These are phyloP conservation scores for Xylaria flabelliformis DNA, from an alignment of 495 filamentous ascomycete species.

Conservation along the genomic window DNA sequence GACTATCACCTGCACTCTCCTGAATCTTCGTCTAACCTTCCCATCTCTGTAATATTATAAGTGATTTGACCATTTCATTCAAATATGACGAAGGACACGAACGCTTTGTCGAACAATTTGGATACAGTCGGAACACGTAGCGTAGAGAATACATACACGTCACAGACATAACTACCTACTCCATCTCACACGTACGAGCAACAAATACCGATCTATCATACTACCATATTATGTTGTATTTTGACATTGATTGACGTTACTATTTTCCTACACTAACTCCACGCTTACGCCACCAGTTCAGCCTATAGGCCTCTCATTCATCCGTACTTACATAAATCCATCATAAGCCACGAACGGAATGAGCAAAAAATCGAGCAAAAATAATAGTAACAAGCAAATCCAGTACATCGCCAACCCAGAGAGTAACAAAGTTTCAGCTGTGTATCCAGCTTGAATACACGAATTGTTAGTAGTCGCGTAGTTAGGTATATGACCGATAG, in stretches of 20 bases:
- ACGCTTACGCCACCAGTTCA: background rate
- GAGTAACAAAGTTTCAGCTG: background rate
- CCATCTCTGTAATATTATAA: background rate
- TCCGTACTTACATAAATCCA: background rate
- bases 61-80: background rate
- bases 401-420: background rate
- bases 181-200: background rate
- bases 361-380: background rate
- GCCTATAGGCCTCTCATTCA: background rate
- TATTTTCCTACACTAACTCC: conserved; percentile 8
- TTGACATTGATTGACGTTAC: background rate
- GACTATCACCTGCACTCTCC: background rate
- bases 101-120: too few relatives aligned
- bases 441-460: conserved; percentile 5
- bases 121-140: too few relatives aligned
- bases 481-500: background rate
- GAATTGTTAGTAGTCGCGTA: background rate
- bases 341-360: background rate
- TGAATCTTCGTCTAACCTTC: background rate
- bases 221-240: background rate
- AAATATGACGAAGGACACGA: background rate
- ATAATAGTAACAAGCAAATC: background rate
- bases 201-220: background rate
- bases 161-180: too few relatives aligned
- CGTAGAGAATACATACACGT: too few relatives aligned